phyloP scores from a whole-genome alignment of 352 stramenopile genomes.

The Pythium apleroticum region DNA sequence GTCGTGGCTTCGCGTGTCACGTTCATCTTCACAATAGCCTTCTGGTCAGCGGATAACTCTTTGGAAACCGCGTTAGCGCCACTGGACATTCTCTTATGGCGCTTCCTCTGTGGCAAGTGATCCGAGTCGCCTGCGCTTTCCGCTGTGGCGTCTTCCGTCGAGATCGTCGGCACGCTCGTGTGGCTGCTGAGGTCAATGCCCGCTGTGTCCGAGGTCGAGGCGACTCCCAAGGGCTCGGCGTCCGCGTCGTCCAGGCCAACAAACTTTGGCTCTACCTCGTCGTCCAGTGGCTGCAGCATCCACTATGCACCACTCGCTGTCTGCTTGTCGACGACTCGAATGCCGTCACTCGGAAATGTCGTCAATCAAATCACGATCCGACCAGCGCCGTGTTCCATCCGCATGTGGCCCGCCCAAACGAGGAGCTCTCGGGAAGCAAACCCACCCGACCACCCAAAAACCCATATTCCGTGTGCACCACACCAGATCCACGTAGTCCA shows the following conservation, averaged over 20 bases:
- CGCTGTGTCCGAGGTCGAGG: not conserved
- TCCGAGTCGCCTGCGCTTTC: slow-evolving; percentile 30
- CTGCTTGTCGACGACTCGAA: not conserved
- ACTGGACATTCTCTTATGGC: slow-evolving; percentile 29
- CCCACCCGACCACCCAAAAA: slow-evolving; percentile 22
- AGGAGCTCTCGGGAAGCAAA: not conserved
- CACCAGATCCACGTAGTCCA: slow-evolving; percentile 14
- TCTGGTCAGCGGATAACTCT: slow-evolving; percentile 70
- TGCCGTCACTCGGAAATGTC: not conserved
- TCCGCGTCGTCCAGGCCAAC: slow-evolving; percentile 28
- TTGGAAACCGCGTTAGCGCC: slow-evolving; percentile 36
- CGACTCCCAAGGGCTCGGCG: slow-evolving; percentile 12
- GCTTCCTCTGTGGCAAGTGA: slow-evolving; percentile 19
- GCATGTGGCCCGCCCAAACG: not conserved
- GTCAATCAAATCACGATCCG: slow-evolving; percentile 16
- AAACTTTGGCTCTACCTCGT: slow-evolving; percentile 40
- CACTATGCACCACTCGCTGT: slow-evolving; percentile 14
- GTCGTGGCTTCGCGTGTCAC: slow-evolving; percentile 51
- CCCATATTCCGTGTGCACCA: slow-evolving; percentile 4
- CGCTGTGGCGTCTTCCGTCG: slow-evolving; percentile 22
- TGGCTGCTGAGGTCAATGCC: not conserved
- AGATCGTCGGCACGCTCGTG: not conserved
- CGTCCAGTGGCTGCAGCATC: slow-evolving; percentile 51
- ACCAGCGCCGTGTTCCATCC: slow-evolving; percentile 11
- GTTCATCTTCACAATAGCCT: slow-evolving; percentile 75